These are phyloP conservation scores for Wickerhamomyces silvicola DNA, from an alignment of 805 yeast species.

Conservation along the genomic window DNA sequence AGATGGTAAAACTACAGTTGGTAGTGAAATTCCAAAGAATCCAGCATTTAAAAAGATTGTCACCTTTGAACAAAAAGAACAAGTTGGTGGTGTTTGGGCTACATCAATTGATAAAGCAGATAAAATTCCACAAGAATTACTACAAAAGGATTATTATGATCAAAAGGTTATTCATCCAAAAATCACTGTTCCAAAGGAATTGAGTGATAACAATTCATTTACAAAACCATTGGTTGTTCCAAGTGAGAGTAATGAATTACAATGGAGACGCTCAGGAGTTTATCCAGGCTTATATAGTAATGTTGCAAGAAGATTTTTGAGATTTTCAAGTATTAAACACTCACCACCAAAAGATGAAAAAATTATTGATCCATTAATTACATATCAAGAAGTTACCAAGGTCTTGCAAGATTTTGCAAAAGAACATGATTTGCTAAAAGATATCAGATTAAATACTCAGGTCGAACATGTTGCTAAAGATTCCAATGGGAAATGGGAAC, in stretches of 20 bases:
- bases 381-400: conserved; percentile 26
- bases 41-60: conserved; percentile 28
- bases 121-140: conserved; percentile 15
- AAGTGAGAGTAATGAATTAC: conserved; percentile 25
- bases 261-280: conserved; percentile 33
- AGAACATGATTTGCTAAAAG: conserved; percentile 22
- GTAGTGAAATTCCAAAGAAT: conserved; percentile 3
- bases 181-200: conserved; percentile 5
- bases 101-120: conserved; percentile 18
- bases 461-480: conserved; percentile 31
- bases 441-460: conserved; percentile 31
- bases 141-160: conserved; percentile 25
- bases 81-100: conserved; percentile 39
- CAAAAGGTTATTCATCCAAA: conserved; percentile 26
- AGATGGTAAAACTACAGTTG: conserved; percentile 24
- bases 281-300: conserved; percentile 33
- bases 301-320: conserved; percentile 31
- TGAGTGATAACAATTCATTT: conserved; percentile 11
- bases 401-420: conserved; percentile 24
- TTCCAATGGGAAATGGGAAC: conserved; percentile 30
- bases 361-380: conserved; percentile 30
- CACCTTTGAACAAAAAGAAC: conserved; percentile 34
- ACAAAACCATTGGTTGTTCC: conserved; percentile 11
- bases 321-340: conserved; percentile 30
- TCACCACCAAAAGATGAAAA: conserved; percentile 11